Evolutionary conservation across 257 asterid genomes (phyloP), one percentile per base, ranked within the genome.

Genomic region (Nicotiana undulata): DNA sequence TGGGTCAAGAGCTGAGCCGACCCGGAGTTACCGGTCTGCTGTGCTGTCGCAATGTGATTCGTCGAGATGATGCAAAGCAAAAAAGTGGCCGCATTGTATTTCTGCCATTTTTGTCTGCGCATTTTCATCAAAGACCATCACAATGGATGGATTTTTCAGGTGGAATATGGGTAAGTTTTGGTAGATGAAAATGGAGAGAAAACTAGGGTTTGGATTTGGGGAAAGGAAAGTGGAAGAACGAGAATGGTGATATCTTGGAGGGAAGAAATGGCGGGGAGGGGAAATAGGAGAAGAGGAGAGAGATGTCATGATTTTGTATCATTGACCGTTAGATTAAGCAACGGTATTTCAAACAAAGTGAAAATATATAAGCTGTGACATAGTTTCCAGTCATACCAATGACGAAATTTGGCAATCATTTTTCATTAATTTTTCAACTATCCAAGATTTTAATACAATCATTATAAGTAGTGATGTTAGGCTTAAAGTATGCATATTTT

Each of bases 181-280:
- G 29, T 55, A 4, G 12, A 8, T 66, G 52, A 66, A 70, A 46
- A 46, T 6, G 52, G 31, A 34, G 55, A 72, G 37, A 46, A 22
- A 58, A 17, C 13, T 58, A 74, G 64, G 76, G 65, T 49, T 34
- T 61, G 84, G 76, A 63, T 66, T 22, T 17, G 46, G 76, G 20
- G 31, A 65, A 58, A 51, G 37, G 49, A 40, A 40, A 40, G 49
- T 29, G 77, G 63, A 60, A 46, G 83, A 72, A 76, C 70, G 65
- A 53, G 81, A 70, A 44, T 80, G 86, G 31, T 29, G 85, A 81
- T 87, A 82, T 83, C 82, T 59, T 70, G 85, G 89, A 70, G 79
- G 75, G 90, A 86, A 90, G 94, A 91, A 90, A 92, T 88, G 98
- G 98, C 89, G 93, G 92, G 90, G 94, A 91, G 97, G 49, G 82